These are phyloP conservation scores for Austropuccinia psidii DNA, from an alignment of 1,284 basidiomycete species.

Conservation along the genomic window DNA sequence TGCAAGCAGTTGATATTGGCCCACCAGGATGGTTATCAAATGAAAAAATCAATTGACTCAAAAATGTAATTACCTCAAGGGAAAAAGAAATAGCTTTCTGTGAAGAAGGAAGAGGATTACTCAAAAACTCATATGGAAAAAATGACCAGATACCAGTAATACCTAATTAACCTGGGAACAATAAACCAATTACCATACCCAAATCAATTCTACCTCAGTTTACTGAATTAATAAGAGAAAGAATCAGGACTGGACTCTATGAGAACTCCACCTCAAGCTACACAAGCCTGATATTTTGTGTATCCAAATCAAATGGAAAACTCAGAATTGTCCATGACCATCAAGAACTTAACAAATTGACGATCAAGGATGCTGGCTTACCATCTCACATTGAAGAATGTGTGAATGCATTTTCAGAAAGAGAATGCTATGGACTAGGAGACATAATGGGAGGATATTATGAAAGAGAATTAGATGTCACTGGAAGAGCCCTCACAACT, in stretches of 20 bases:
- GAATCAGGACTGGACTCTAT: not conserved
- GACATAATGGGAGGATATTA: slow-evolving; percentile 22
- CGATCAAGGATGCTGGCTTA: not conserved
- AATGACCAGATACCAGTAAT: not conserved
- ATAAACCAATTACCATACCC: not conserved
- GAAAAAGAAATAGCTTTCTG: not conserved
- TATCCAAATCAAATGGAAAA: slow-evolving; percentile 17
- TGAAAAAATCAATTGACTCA: not conserved
- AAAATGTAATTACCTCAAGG: not conserved
- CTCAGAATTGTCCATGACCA: slow-evolving; percentile 3
- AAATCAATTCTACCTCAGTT: not conserved
- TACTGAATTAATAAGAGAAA: not conserved
- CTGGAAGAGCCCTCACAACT: not conserved
- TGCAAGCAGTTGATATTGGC: not conserved
- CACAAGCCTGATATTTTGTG: slow-evolving; percentile 27
- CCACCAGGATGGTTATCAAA: not conserved
- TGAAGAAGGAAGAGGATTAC: slow-evolving; percentile 3
- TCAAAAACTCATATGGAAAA: slow-evolving; percentile 7
- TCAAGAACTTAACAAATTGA: slow-evolving; percentile 11
- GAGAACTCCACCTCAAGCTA: not conserved
- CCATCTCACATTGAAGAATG: not conserved
- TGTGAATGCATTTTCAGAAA: slow-evolving; percentile 6
- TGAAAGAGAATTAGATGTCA: slow-evolving; percentile 12
- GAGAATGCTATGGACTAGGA: slow-evolving; percentile 13
- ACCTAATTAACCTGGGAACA: not conserved